phyloP scores from a whole-genome alignment of 1,284 basidiomycete species.

The Ganoderma leucocontextum region DNA sequence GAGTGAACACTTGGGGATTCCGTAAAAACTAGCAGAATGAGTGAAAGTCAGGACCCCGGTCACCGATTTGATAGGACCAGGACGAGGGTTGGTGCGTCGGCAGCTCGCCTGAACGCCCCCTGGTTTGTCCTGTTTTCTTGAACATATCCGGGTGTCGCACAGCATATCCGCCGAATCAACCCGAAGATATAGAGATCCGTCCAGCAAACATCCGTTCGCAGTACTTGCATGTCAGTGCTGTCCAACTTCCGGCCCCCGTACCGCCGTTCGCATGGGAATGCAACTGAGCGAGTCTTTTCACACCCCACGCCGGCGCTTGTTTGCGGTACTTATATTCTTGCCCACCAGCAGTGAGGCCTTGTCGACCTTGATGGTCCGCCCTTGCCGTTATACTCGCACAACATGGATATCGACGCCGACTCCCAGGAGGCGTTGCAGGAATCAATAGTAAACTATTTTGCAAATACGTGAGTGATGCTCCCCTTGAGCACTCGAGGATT shows the following conservation, averaged over 20 bases:
- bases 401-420: conserved; percentile 30
- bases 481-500: not conserved
- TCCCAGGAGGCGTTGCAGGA: conserved; percentile 31
- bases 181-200: too few relatives aligned
- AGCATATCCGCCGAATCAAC: too few relatives aligned
- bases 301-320: not conserved
- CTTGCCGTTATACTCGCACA: conserved; percentile 12
- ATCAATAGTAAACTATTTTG: conserved; percentile 1
- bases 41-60: too few relatives aligned
- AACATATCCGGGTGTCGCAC: too few relatives aligned
- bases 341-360: not conserved
- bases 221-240: conserved; percentile 1
- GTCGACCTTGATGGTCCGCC: conserved; percentile 22
- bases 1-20: too few relatives aligned
- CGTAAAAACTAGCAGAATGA: too few relatives aligned
- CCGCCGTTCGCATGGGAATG: not conserved
- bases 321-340: not conserved
- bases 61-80: too few relatives aligned
- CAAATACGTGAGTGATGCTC: conserved; percentile 12
- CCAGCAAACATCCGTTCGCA: too few relatives aligned
- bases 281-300: not conserved
- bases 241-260: too few relatives aligned
- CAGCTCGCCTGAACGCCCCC: too few relatives aligned
- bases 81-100: too few relatives aligned
- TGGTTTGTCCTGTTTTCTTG: not conserved